These are phyloP conservation scores for Coemansia aciculifera DNA, from an alignment of 192 early-diverging fungal species.

Conservation along the genomic window DNA sequence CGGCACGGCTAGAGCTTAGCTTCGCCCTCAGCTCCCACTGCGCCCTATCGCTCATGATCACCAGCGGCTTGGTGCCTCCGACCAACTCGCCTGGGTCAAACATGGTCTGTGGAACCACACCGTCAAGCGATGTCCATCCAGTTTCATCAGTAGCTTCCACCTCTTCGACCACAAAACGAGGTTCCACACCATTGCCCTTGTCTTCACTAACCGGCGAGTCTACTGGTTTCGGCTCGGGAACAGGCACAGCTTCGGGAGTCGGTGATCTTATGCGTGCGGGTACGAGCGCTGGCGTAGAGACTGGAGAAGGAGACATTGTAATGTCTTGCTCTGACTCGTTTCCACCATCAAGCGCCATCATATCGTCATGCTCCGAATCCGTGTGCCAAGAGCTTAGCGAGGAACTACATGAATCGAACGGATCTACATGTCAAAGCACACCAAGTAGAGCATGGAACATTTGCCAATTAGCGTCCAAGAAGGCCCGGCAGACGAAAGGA, in stretches of 20 bases:
- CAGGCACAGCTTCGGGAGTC: background rate
- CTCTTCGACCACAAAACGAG: slow-evolving; percentile 6
- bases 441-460: background rate
- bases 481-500: background rate
- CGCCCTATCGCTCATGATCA: slow-evolving; percentile 30
- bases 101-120: slow-evolving; percentile 4
- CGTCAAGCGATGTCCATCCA: slow-evolving; percentile 10
- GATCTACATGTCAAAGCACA: slow-evolving; percentile 15
- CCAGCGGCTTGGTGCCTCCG: background rate
- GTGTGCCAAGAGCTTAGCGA: slow-evolving; percentile 42
- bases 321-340: background rate
- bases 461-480: background rate
- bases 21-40: slow-evolving; percentile 42
- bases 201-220: background rate
- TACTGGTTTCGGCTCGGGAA: background rate
- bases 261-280: background rate
- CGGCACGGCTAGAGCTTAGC: slow-evolving; percentile 14
- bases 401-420: slow-evolving; percentile 25
- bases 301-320: background rate
- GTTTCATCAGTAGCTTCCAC: background rate
- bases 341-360: background rate
- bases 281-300: background rate
- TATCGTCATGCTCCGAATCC: slow-evolving; percentile 14
- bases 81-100: slow-evolving; percentile 1
- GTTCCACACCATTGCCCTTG: background rate